These are phyloP conservation scores for Ogataea philodendri DNA, from an alignment of 805 yeast species.

Conservation along the genomic window DNA sequence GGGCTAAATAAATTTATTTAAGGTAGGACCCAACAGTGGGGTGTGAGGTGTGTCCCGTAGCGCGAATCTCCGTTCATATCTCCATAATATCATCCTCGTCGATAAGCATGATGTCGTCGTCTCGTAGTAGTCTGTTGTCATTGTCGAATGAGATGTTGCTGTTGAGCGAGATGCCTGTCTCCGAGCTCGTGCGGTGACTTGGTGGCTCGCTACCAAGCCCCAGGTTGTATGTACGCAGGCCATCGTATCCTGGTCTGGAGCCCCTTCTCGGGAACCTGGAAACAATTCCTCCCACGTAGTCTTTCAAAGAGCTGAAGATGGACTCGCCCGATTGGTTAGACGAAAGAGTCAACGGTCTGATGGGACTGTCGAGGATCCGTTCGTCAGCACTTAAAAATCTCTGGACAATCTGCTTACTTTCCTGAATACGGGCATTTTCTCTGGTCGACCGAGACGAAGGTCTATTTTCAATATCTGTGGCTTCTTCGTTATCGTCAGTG, in stretches of 20 bases:
- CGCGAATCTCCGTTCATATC: constrained; percentile 1
- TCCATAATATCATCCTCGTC: constrained; percentile 22
- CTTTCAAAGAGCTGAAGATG: constrained; percentile 3
- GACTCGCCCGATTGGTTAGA: constrained; percentile 3
- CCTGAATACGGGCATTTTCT: constrained; percentile 25
- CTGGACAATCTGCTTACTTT: constrained; percentile 30
- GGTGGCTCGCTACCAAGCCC: constrained; percentile 10
- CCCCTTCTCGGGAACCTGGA: constrained; percentile 3
- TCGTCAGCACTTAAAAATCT: constrained; percentile 19
- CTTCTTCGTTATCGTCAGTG: constrained; percentile 5
- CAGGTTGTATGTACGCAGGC: constrained; percentile 27
- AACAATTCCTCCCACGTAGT: not conserved
- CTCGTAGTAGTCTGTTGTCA: constrained; percentile 30
- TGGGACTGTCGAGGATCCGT: constrained; percentile 12
- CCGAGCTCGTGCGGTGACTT: constrained; percentile 23
- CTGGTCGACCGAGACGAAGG: constrained; percentile 15
- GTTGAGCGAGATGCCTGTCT: constrained; percentile 26
- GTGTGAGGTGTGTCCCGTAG: constrained; percentile 9
- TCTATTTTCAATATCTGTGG: constrained; percentile 17
- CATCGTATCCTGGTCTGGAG: constrained; percentile 14
- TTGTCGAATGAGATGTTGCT: constrained; percentile 28
- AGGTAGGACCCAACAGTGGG: too few species aligned
- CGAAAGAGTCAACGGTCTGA: constrained; percentile 24
- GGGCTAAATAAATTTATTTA: too few species aligned
- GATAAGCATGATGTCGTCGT: constrained; percentile 29